Percentiles rank a stretch among this genome's conserved stretches.
Conservation (phyloP, 768 basidiomycete species). For the Coprinopsis strossmayeri region DNA sequence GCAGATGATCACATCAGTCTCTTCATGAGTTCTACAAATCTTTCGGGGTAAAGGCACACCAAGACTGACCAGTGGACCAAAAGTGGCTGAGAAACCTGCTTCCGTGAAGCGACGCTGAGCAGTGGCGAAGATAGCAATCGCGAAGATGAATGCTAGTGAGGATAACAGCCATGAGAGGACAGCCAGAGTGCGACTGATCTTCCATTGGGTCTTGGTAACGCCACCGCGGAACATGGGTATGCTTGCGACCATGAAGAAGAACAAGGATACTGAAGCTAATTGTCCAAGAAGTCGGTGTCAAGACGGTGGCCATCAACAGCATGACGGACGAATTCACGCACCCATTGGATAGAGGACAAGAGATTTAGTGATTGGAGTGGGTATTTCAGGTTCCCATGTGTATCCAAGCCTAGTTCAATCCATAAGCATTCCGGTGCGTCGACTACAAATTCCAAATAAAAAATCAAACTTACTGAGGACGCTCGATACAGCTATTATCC, state of each 20-base stretch:
- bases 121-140: conserved; percentile 27
- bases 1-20: no score
- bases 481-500: conserved; percentile 20
- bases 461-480: conserved; percentile 20
- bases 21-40: background rate
- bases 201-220: conserved; percentile 12
- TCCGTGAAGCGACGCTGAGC: conserved; percentile 27
- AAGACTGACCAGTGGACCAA: conserved; percentile 29
- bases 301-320: background rate
- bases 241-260: conserved; percentile 24
- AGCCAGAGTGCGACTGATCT: conserved; percentile 21
- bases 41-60: background rate
- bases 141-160: conserved; percentile 28
- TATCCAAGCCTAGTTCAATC: conserved; percentile 31
- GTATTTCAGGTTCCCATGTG: conserved; percentile 30
- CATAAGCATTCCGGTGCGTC: no score
- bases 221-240: conserved; percentile 20
- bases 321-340: conserved; percentile 10
- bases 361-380: conserved; percentile 25
- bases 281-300: background rate
- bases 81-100: conserved; percentile 25
- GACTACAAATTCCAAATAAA: background rate
- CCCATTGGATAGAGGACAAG: conserved; percentile 31
- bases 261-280: conserved; percentile 23
- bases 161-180: conserved; percentile 24